phyloP scores from a whole-genome alignment of 1,284 basidiomycete genomes.

The Ceratobasidium sp. region DNA sequence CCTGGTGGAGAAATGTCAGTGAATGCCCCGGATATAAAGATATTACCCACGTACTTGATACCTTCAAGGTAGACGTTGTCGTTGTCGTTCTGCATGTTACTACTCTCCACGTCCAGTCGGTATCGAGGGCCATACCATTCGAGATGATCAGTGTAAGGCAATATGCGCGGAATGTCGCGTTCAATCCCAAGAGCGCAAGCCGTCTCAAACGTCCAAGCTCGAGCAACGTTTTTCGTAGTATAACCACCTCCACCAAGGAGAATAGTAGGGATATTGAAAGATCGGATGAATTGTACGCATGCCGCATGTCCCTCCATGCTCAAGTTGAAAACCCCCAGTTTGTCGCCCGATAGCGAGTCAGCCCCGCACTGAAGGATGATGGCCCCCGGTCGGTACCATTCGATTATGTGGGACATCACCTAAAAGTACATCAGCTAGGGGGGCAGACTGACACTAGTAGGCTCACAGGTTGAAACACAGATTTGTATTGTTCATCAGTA shows the following conservation, averaged over 20 bases:
- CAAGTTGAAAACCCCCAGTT: conserved; percentile 95
- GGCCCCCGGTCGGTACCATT: conserved; percentile 89
- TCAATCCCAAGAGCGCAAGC: conserved; percentile 91
- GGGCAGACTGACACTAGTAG: neutral
- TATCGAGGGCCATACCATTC: conserved; percentile 99
- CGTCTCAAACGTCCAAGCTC: conserved; percentile 97
- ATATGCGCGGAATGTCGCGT: conserved; percentile 76
- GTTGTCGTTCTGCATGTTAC: conserved; percentile 96
- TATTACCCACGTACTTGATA: conserved; percentile 68
- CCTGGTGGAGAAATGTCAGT: conserved; percentile 56
- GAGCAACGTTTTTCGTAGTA: conserved; percentile 94
- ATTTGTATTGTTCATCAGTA: conserved; percentile 82
- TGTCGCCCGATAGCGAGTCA: conserved; percentile 95
- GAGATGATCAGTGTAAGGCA: conserved; percentile 97
- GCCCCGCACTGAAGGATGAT: conserved; percentile 96
- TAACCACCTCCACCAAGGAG: conserved; percentile 97
- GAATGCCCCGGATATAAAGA: conserved; percentile 1
- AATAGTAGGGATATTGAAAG: conserved; percentile 88
- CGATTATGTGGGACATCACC: conserved; percentile 89
- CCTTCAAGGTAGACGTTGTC: conserved; percentile 83
- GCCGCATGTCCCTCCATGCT: conserved; percentile 95
- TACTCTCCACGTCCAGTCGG: conserved; percentile 88
- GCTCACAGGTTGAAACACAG: conserved; percentile 89
- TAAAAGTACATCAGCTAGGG: conserved; percentile 53
- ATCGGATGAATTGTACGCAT: conserved; percentile 88